Percentiles rank a stretch among this genome's conserved stretches.
These are phyloP conservation scores for Allodekkera sacchari DNA, from an alignment of 805 yeast species.

Conservation along the genomic window DNA sequence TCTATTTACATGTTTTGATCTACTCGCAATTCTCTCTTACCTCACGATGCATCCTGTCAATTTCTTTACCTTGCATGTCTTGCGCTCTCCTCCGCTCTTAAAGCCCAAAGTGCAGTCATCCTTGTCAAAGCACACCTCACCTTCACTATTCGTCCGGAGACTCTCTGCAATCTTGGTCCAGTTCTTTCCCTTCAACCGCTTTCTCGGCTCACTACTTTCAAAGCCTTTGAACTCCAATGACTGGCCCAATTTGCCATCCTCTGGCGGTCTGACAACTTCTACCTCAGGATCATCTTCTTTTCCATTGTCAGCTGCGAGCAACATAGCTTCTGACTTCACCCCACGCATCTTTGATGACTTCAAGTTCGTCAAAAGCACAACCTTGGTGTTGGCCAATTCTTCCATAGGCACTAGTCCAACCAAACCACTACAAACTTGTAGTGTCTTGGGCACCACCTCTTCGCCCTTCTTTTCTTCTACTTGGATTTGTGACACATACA, in stretches of 20 bases:
- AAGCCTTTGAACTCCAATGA: conserved; percentile 28
- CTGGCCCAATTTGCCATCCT: conserved; percentile 29
- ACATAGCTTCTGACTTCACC: conserved; percentile 53
- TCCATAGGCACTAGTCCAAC: conserved; percentile 35
- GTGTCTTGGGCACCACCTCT: conserved; percentile 7
- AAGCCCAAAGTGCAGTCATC: conserved; percentile 5
- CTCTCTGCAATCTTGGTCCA: conserved; percentile 27
- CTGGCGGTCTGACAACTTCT: conserved; percentile 41
- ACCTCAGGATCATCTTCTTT: conserved; percentile 9
- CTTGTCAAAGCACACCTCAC: conserved; percentile 23
- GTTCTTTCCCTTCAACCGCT: conserved; percentile 25
- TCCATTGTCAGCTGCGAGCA: conserved; percentile 41
- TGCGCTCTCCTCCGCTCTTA: not conserved
- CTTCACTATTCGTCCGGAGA: conserved; percentile 23
- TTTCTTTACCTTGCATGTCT: conserved; percentile 3
- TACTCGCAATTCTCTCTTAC: too few relatives aligned
- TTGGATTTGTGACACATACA: conserved; percentile 47
- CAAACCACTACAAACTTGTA: conserved; percentile 53
- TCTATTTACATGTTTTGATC: too few relatives aligned
- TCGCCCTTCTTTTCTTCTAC: conserved; percentile 11
- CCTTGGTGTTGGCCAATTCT: conserved; percentile 30
- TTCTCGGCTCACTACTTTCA: conserved; percentile 8
- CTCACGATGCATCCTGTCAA: conserved; percentile 5
- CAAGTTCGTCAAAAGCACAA: conserved; percentile 49
- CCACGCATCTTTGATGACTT: conserved; percentile 61